These are phyloP conservation scores for Dimocarpus longan DNA, from an alignment of 345 rosid species.

Conservation along the genomic window DNA sequence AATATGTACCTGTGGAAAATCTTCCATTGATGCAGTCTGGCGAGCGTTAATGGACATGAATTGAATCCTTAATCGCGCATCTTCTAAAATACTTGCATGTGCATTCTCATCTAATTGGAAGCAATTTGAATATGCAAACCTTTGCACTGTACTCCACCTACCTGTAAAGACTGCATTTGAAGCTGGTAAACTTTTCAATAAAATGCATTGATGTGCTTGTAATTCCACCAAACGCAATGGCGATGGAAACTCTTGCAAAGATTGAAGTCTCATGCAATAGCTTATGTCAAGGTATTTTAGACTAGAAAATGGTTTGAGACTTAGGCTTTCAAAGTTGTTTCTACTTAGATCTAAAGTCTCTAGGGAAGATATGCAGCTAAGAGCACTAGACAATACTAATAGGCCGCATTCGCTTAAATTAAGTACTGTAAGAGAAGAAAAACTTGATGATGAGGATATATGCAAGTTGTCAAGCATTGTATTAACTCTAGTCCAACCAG, in stretches of 20 bases:
- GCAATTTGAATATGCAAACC: not conserved
- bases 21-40: not conserved
- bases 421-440: not conserved
- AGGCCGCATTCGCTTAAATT: constrained; percentile 3
- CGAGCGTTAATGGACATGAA: constrained; percentile 3
- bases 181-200: not conserved
- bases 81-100: not conserved
- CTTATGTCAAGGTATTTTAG: constrained; percentile 2
- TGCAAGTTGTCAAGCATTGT: constrained; percentile 1
- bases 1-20: not conserved
- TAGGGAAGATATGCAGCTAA: not conserved
- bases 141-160: not conserved
- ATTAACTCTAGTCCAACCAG: constrained; percentile 1
- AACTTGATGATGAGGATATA: not conserved
- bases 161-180: not conserved
- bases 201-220: not conserved
- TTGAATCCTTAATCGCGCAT: constrained; percentile 9
- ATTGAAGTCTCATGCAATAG: constrained; percentile 9
- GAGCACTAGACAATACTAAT: not conserved
- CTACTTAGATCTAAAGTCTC: not conserved
- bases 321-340: constrained; percentile 13
- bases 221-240: not conserved
- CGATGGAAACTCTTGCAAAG: not conserved
- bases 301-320: constrained; percentile 9
- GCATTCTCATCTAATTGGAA: constrained; percentile 5